Base-by-base conservation (phyloP, 1,284 basidiomycete genomes). In the Ganoderma multipileum region DNA sequence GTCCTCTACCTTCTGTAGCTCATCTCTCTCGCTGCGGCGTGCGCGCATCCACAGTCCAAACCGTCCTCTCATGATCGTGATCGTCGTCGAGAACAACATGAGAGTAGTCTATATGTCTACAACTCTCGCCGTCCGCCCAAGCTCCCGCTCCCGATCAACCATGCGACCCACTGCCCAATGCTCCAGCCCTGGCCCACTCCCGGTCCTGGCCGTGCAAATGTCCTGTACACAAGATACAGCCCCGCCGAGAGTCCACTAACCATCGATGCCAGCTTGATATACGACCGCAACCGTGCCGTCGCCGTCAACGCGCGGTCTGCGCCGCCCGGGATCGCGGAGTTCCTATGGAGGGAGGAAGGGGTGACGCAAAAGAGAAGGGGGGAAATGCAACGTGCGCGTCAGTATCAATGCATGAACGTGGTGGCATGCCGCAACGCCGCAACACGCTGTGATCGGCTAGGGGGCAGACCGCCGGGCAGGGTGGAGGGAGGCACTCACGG, bases 291-390 rank as follows among this genome's bases (percentile, higher is more conserved):
- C 73, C 89, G 86, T 69, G 88, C 86, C 58, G 89, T 85, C 26
- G 90, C 83, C 67, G 90, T 87, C 82, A 93, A 79, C 42, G 91
- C 89, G 62, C 92, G 90, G 73, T 94, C 93, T 67, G 85, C 86
- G 42, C 92, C 91, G 30, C 93, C 93, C 68, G 93, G 93, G 76
- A 94, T 91, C 38, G 93, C 87, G 63, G 86, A 83, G 75, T 89
- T 84, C 64, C 90, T 91, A 76, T 72, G 54, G 61, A 54, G 61
- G 23, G 2, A 9, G 12, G 23, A 9, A 23, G 8, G 23, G 12
- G 23, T 18, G 47, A n/a, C 5, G 28, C 26, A 14, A n/a, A 7
- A 26, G 44, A 62, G 44, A 33, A 47, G 41, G 11, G 36, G 3
- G 11, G 41, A 62, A 62, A 44, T 55, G 58, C n/a, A 23, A 16